These are phyloP conservation scores for Amylostereum chailletii DNA, from an alignment of 1,284 basidiomycete genomes.

Conservation along the genomic window DNA sequence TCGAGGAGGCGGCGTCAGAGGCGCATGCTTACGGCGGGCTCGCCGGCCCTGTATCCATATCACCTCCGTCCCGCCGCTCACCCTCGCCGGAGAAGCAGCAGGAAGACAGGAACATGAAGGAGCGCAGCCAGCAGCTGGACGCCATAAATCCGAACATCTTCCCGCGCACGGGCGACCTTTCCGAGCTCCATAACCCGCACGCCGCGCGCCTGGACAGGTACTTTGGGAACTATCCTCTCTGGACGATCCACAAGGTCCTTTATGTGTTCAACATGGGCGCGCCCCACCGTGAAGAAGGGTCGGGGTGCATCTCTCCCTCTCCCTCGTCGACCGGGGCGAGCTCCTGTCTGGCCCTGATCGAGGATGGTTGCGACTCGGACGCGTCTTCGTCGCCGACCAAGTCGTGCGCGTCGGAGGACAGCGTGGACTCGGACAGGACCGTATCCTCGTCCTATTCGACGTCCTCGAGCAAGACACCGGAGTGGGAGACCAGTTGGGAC, in stretches of 20 bases:
- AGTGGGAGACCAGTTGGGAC: slow-evolving; percentile 17
- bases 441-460: neutral
- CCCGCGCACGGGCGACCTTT: slow-evolving; percentile 57
- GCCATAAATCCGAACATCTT: slow-evolving; percentile 33
- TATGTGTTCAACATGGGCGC: slow-evolving; percentile 49
- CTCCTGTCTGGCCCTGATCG: slow-evolving; percentile 13
- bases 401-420: too few relatives aligned
- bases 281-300: neutral
- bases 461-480: slow-evolving; percentile 5
- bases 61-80: slow-evolving; percentile 12
- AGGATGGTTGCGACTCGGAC: neutral
- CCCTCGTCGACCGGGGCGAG: slow-evolving; percentile 10
- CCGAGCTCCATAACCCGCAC: slow-evolving; percentile 45
- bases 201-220: slow-evolving; percentile 46
- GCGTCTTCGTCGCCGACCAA: too few relatives aligned
- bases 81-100: neutral
- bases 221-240: slow-evolving; percentile 46
- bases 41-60: slow-evolving; percentile 13
- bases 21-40: slow-evolving; percentile 23
- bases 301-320: slow-evolving; percentile 3
- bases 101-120: too few relatives aligned
- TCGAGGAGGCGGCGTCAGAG: slow-evolving; percentile 17
- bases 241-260: slow-evolving; percentile 58
- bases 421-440: too few relatives aligned
- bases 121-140: neutral